Conservation (phyloP, 2,329 filamentous ascomycete species). For the Paecilomyces variotii region DNA sequence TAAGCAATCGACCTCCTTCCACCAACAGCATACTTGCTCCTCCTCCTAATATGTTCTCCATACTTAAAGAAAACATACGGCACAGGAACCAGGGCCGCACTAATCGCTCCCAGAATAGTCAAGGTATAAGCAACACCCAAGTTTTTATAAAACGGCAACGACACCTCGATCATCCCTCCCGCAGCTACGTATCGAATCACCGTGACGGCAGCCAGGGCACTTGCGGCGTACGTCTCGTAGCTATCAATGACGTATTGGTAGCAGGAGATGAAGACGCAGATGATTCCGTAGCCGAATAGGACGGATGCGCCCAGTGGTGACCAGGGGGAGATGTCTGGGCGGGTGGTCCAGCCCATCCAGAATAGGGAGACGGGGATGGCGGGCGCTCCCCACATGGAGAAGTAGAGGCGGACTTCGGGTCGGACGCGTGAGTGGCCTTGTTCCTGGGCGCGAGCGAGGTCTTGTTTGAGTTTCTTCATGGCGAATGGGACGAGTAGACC, state of each 20-base stretch:
- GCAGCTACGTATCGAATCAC: slow-evolving; percentile 32
- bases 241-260: slow-evolving; percentile 52
- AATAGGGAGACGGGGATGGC: slow-evolving; percentile 46
- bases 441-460: slow-evolving; percentile 35
- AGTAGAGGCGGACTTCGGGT: slow-evolving; percentile 49
- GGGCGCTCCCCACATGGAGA: slow-evolving; percentile 44
- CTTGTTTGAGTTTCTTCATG: slow-evolving; percentile 36
- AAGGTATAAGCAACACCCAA: slow-evolving; percentile 33
- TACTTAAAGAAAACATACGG: slow-evolving; percentile 35
- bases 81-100: slow-evolving; percentile 30
- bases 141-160: slow-evolving; percentile 30
- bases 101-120: slow-evolving; percentile 32
- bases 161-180: slow-evolving; percentile 26
- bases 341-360: slow-evolving; percentile 52
- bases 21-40: too few relatives aligned
- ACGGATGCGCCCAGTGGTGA: slow-evolving; percentile 42
- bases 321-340: slow-evolving; percentile 40
- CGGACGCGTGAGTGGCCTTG: slow-evolving; percentile 33
- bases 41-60: too few relatives aligned
- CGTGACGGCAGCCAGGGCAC: slow-evolving; percentile 35
- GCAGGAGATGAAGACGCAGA: slow-evolving; percentile 42
- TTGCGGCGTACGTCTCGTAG: slow-evolving; percentile 46
- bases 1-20: too few relatives aligned
- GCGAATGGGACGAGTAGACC: slow-evolving; percentile 36
- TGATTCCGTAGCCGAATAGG: slow-evolving; percentile 44